A percentile compares a stretch with the other conserved stretches of the same genome.
Conservation (phyloP, 345 rosid genomes). For the Salix caprea region DNA sequence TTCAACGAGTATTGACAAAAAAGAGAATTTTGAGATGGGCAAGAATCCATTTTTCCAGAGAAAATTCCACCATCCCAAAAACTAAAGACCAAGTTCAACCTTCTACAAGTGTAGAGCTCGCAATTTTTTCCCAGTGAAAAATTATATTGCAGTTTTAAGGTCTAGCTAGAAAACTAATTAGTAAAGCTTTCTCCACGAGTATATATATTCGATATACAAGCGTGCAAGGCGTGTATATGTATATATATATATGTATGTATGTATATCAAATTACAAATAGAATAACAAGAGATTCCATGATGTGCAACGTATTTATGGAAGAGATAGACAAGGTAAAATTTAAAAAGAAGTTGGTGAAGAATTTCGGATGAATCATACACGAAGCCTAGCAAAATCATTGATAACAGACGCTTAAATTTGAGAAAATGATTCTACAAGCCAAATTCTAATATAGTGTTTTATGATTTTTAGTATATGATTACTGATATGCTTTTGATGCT, state of each 20-base stretch:
- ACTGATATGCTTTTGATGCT: no score
- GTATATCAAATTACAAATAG: neutral
- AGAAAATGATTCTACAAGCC: no score
- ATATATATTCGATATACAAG: no score
- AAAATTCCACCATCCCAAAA: neutral
- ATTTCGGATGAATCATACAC: no score
- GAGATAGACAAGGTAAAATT: no score
- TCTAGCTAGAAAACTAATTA: neutral
- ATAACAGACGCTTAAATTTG: no score
- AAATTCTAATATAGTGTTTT: no score
- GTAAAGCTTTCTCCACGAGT: neutral
- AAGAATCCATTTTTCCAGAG: neutral
- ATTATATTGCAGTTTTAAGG: neutral
- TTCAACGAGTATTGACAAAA: neutral
- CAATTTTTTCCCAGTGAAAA: neutral
- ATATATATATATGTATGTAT: rapidly evolving
- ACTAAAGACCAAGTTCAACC: neutral
- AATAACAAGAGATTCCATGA: neutral
- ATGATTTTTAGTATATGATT: no score
- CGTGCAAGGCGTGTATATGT: no score
- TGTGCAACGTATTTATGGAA: no score
- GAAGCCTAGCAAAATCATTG: no score
- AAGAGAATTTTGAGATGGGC: slow-evolving; percentile 3
- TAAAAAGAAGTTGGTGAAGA: no score
- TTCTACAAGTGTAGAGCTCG: neutral